A percentile compares a stretch with the other conserved stretches of the same genome.
These are phyloP conservation scores for Solanum dulcamara DNA, from an alignment of 257 asterid species.

Conservation along the genomic window DNA sequence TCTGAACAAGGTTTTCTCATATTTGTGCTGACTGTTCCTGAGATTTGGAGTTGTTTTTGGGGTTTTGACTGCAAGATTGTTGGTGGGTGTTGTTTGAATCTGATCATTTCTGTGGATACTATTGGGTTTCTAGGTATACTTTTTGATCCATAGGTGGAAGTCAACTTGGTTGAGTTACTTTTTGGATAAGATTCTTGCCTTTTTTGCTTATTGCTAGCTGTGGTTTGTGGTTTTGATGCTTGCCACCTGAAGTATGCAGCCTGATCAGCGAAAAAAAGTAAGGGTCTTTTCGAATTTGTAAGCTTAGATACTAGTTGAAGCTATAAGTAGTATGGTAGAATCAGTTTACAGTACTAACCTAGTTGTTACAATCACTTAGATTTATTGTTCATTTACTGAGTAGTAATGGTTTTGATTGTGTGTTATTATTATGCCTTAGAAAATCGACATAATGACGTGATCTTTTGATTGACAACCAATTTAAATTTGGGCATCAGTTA, in stretches of 20 bases:
- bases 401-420: not conserved
- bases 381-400: not conserved
- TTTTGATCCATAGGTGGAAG: constrained; percentile 11
- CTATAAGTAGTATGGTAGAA: not conserved
- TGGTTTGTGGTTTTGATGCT: constrained; percentile 34
- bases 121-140: constrained; percentile 2
- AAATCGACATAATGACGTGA: not conserved
- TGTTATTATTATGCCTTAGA: not conserved
- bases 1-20: constrained; percentile 18
- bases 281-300: not conserved
- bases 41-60: not conserved
- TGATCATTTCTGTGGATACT: not conserved
- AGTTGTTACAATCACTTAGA: not conserved
- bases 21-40: not conserved
- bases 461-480: not conserved
- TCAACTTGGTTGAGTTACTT: constrained; percentile 10
- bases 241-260: constrained; percentile 50
- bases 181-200: constrained; percentile 18
- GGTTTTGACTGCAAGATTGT: constrained; percentile 16
- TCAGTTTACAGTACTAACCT: not conserved
- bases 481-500: not conserved
- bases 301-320: not conserved
- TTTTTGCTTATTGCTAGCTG: not conserved
- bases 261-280: constrained; percentile 83
- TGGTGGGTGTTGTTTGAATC: constrained; percentile 20